These are phyloP conservation scores for Biancaea sappan DNA, from an alignment of 306 rosid species.

Conservation along the genomic window DNA sequence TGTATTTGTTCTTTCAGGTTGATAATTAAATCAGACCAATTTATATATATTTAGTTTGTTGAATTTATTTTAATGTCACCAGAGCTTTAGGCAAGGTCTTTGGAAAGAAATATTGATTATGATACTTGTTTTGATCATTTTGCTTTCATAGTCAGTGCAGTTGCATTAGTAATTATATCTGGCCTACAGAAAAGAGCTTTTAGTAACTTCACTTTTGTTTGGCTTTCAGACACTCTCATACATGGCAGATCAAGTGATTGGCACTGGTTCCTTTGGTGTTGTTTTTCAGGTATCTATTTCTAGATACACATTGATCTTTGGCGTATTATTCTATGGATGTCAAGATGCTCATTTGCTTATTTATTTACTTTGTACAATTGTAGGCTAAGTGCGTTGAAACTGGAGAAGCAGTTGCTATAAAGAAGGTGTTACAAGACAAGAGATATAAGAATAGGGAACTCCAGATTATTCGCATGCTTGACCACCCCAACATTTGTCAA, in stretches of 20 bases:
- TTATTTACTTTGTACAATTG: slow-evolving; percentile 19
- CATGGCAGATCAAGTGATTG: slow-evolving; percentile 96
- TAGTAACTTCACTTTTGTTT: slow-evolving; percentile 18
- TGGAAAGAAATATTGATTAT: slow-evolving; percentile 1
- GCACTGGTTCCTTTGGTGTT: slow-evolving; percentile 97
- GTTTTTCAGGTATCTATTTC: slow-evolving; percentile 83
- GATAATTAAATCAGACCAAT: not conserved
- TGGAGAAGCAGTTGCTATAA: slow-evolving; percentile 81
- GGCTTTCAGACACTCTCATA: slow-evolving; percentile 74
- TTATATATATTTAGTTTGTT: not conserved
- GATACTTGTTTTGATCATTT: slow-evolving; percentile 10
- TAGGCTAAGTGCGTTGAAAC: slow-evolving; percentile 93
- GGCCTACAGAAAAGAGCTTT: not conserved
- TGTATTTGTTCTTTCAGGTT: not conserved
- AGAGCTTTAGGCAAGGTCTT: not conserved
- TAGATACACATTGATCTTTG: slow-evolving; percentile 15
- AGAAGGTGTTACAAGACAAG: slow-evolving; percentile 92
- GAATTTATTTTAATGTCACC: not conserved
- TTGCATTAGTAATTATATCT: slow-evolving; percentile 11
- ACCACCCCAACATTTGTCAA: slow-evolving; percentile 78
- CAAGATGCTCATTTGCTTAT: slow-evolving; percentile 21
- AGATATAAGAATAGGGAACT: slow-evolving; percentile 96
- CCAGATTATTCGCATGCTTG: slow-evolving; percentile 80
- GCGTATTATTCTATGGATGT: not conserved
- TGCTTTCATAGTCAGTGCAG: not conserved